These are phyloP conservation scores for Hylodesmum podocarpum DNA, from an alignment of 306 rosid species.

Conservation along the genomic window DNA sequence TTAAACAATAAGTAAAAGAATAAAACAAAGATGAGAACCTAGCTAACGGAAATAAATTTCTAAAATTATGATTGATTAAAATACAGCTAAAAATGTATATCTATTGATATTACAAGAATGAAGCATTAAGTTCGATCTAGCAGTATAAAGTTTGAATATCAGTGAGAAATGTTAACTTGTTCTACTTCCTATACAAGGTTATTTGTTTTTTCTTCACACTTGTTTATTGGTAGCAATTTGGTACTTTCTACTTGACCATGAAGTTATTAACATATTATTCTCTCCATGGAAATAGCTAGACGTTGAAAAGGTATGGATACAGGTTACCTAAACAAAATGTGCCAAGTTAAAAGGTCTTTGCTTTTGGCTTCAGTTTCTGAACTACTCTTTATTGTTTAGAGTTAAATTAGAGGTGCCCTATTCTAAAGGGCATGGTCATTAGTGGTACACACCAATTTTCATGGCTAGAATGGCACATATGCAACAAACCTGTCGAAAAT, in stretches of 20 bases:
- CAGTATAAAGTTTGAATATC: no score
- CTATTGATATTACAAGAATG: no score
- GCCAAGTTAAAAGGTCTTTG: not conserved
- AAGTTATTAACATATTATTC: not conserved
- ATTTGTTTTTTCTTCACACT: no score
- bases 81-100: no score
- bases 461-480: not conserved
- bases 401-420: conserved; percentile 13
- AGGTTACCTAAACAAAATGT: conserved; percentile 8
- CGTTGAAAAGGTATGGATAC: not conserved
- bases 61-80: no score
- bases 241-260: not conserved
- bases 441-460: not conserved
- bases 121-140: no score
- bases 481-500: not conserved
- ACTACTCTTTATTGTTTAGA: conserved; percentile 3
- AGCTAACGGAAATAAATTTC: no score
- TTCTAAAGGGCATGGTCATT: not conserved
- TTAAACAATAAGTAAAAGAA: no score
- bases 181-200: no score
- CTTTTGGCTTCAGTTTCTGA: conserved; percentile 16
- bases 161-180: no score
- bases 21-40: no score
- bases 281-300: not conserved
- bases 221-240: not conserved